Percentiles rank a stretch among this genome's conserved stretches.
These are phyloP conservation scores for Hericium coralloides DNA, from an alignment of 768 basidiomycete species.

Conservation along the genomic window DNA sequence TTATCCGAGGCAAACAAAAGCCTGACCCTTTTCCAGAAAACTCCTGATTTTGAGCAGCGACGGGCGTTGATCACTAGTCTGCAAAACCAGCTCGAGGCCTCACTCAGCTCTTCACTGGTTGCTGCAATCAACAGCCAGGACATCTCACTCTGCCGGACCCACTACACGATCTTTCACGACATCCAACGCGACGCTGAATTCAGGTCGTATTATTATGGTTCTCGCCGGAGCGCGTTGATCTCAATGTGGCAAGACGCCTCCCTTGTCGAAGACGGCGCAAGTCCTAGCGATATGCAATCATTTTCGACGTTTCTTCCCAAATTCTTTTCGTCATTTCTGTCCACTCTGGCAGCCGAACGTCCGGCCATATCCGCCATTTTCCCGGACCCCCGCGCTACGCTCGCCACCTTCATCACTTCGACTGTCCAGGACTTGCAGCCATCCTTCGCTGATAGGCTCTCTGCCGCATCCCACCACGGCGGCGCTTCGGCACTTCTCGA, in stretches of 20 bases:
- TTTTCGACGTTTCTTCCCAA: slow-evolving; percentile 63
- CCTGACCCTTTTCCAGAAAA: slow-evolving; percentile 90
- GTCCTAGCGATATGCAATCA: slow-evolving; percentile 23
- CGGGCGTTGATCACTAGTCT: slow-evolving; percentile 82
- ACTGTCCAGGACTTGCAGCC: slow-evolving; percentile 76
- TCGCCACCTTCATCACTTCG: slow-evolving; percentile 77
- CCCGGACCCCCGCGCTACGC: slow-evolving; percentile 68
- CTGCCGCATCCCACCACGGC: slow-evolving; percentile 56
- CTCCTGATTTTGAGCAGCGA: slow-evolving; percentile 82
- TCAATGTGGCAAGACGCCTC: slow-evolving; percentile 57
- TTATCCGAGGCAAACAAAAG: slow-evolving; percentile 82
- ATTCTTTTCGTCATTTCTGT: slow-evolving; percentile 66
- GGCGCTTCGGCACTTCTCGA: slow-evolving; percentile 56
- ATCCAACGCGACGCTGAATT: slow-evolving; percentile 93
- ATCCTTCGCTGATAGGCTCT: slow-evolving; percentile 70
- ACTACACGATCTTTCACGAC: slow-evolving; percentile 80
- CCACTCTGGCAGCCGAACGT: slow-evolving; percentile 62
- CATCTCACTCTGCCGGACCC: slow-evolving; percentile 60
- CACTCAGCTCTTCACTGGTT: slow-evolving; percentile 83
- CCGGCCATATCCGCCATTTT: slow-evolving; percentile 76
- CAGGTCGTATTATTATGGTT: slow-evolving; percentile 88
- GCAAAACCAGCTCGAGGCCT: slow-evolving; percentile 93
- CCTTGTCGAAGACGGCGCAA: slow-evolving; percentile 41
- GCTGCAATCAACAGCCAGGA: slow-evolving; percentile 79
- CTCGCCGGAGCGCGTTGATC: slow-evolving; percentile 57